These are phyloP conservation scores for Umbelopsis ramanniana DNA, from an alignment of 192 early-diverging fungal genomes.

Conservation along the genomic window DNA sequence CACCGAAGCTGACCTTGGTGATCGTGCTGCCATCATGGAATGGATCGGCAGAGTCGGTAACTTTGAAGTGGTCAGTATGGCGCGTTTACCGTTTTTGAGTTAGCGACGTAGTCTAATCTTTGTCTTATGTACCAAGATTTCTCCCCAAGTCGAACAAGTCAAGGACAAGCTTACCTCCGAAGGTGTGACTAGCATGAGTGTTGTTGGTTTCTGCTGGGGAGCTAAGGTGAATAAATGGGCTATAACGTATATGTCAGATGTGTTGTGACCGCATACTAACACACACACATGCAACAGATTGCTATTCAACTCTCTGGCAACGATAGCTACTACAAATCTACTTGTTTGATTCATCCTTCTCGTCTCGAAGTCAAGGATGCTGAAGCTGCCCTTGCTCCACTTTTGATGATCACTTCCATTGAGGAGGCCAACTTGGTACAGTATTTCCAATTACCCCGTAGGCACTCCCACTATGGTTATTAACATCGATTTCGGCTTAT, in stretches of 20 bases:
- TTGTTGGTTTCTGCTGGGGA: slow-evolving; percentile 78
- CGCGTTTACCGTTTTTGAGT: background rate
- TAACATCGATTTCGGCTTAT: background rate
- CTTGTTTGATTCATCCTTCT: slow-evolving; percentile 69
- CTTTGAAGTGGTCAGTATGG: slow-evolving; percentile 26
- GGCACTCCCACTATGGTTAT: background rate
- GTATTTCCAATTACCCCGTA: background rate
- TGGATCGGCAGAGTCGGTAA: slow-evolving; percentile 36
- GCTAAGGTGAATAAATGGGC: slow-evolving; percentile 39
- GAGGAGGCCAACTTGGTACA: slow-evolving; percentile 65
- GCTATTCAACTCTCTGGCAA: slow-evolving; percentile 49
- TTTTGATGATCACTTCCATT: slow-evolving; percentile 64
- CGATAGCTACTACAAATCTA: slow-evolving; percentile 48
- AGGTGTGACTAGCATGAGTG: slow-evolving; percentile 50
- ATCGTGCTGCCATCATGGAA: slow-evolving; percentile 34
- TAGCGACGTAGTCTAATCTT: background rate
- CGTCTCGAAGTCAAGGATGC: slow-evolving; percentile 51
- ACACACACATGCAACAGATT: slow-evolving; percentile 30
- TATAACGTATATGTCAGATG: too few relatives aligned
- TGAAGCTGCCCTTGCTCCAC: slow-evolving; percentile 58
- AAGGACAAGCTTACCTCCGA: slow-evolving; percentile 45
- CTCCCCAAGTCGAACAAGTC: slow-evolving; percentile 5
- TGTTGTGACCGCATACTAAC: background rate
- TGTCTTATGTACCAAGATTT: background rate
- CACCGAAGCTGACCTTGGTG: slow-evolving; percentile 42